A percentile compares a stretch with the other conserved stretches of the same genome.
Conservation (phyloP, 2,329 filamentous ascomycete species). For the Lasiodiplodia sp. region DNA sequence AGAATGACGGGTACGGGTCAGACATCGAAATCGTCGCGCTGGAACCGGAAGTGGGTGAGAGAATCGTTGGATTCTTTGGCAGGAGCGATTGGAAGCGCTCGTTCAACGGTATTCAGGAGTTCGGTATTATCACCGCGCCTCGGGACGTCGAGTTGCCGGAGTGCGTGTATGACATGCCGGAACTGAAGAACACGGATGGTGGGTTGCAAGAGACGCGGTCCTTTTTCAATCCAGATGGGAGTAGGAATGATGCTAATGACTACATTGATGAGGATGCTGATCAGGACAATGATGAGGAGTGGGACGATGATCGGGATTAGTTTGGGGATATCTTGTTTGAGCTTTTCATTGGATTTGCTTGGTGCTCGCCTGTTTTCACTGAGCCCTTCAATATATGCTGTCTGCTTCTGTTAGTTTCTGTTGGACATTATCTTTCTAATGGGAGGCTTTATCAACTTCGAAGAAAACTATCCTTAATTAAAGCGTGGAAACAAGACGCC, state of each 20-base stretch:
- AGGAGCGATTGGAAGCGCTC: conserved; percentile 40
- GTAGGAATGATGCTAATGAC: neutral
- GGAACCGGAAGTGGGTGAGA: conserved; percentile 45
- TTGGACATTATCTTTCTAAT: no score
- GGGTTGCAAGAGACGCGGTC: neutral
- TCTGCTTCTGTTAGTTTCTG: no score
- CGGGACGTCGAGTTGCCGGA: conserved; percentile 50
- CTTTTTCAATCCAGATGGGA: neutral
- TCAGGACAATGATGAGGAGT: neutral
- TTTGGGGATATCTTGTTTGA: neutral
- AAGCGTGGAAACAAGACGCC: no score
- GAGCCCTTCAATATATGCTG: no score
- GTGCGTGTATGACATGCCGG: conserved; percentile 51
- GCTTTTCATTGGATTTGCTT: no score
- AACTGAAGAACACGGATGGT: conserved; percentile 49
- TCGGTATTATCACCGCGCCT: conserved; percentile 58
- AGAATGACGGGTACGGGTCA: conserved; percentile 11
- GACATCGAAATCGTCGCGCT: conserved; percentile 35
- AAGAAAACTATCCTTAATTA: no score
- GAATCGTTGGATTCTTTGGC: conserved; percentile 58
- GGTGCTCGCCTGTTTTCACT: no score
- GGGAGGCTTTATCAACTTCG: no score
- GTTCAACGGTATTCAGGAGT: conserved; percentile 45
- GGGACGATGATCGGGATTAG: neutral
- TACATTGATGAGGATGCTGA: neutral